phyloP scores from a whole-genome alignment of 1,284 basidiomycete species.

The Malassezia psittaci region DNA sequence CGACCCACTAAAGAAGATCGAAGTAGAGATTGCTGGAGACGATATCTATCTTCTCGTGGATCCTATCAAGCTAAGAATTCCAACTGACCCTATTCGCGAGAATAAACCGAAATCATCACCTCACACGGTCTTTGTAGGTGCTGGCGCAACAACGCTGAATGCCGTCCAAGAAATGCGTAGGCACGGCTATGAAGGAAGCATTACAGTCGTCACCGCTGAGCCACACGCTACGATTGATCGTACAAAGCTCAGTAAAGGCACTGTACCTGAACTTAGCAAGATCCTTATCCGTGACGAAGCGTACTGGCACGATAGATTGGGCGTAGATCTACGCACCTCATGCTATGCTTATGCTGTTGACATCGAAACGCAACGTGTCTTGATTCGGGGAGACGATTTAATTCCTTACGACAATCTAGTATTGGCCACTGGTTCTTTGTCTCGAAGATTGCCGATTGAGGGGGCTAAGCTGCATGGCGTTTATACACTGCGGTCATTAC shows the following conservation, averaged over 20 bases:
- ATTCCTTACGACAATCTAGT: conserved; percentile 49
- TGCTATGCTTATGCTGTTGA: conserved; percentile 45
- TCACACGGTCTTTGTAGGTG: conserved; percentile 73
- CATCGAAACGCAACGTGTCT: conserved; percentile 25
- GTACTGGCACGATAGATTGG: conserved; percentile 69
- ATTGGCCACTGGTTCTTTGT: conserved; percentile 49
- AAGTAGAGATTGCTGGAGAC: conserved; percentile 57
- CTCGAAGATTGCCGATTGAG: conserved; percentile 63
- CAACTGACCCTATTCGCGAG: conserved; percentile 33
- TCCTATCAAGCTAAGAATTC: conserved; percentile 55
- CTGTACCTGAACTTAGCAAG: conserved; percentile 67
- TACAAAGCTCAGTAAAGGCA: conserved; percentile 79
- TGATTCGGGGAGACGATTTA: conserved; percentile 47
- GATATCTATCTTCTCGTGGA: conserved; percentile 74
- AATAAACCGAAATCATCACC: conserved; percentile 30
- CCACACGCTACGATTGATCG: conserved; percentile 73
- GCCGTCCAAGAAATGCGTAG: conserved; percentile 73
- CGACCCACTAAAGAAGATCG: conserved; percentile 71
- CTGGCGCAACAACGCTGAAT: conserved; percentile 70
- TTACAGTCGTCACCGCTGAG: conserved; percentile 73
- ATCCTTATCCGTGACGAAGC: conserved; percentile 63
- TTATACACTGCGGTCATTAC: conserved; percentile 62
- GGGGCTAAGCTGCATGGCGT: conserved; percentile 70
- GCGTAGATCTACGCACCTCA: conserved; percentile 62
- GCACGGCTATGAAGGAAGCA: conserved; percentile 65